These are phyloP conservation scores for Davidsoniella neocaledoniae DNA, from an alignment of 2,329 filamentous ascomycete species.

Conservation along the genomic window DNA sequence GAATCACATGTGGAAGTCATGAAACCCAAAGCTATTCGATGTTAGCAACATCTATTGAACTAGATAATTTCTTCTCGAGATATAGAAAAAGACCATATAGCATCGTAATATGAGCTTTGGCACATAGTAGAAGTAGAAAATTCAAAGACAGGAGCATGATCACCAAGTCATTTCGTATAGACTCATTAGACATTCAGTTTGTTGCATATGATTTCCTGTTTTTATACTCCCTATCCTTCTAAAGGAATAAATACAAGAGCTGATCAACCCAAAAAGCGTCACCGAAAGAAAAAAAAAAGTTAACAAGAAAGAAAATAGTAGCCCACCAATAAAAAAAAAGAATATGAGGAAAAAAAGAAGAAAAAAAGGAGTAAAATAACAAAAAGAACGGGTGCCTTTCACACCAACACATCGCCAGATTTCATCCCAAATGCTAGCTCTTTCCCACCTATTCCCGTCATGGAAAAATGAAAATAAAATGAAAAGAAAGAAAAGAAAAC, in stretches of 20 bases:
- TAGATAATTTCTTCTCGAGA: too few relatives aligned
- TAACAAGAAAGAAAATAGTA: background rate
- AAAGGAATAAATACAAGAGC: slow-evolving; percentile 1
- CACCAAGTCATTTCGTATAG: too few relatives aligned
- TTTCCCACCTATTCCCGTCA: background rate
- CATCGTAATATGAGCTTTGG: too few relatives aligned
- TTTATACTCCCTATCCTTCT: background rate
- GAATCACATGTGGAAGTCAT: too few relatives aligned
- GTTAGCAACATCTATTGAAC: too few relatives aligned
- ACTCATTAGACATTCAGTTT: too few relatives aligned
- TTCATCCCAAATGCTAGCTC: background rate
- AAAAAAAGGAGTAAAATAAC: background rate
- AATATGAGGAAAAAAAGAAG: background rate
- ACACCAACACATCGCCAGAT: background rate
- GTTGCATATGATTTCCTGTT: background rate
- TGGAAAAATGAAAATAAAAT: background rate
- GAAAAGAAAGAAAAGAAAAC: background rate
- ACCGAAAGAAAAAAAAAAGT: background rate
- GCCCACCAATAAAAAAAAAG: background rate
- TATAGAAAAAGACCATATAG: too few relatives aligned
- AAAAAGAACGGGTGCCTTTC: background rate
- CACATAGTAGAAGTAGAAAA: too few relatives aligned
- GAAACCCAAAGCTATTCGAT: too few relatives aligned
- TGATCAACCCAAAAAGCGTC: slow-evolving; percentile 1
- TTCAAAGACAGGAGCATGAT: too few relatives aligned